Evolutionary conservation across 805 yeast genomes (phyloP).

Genomic region (Suhomyces sp.): DNA sequence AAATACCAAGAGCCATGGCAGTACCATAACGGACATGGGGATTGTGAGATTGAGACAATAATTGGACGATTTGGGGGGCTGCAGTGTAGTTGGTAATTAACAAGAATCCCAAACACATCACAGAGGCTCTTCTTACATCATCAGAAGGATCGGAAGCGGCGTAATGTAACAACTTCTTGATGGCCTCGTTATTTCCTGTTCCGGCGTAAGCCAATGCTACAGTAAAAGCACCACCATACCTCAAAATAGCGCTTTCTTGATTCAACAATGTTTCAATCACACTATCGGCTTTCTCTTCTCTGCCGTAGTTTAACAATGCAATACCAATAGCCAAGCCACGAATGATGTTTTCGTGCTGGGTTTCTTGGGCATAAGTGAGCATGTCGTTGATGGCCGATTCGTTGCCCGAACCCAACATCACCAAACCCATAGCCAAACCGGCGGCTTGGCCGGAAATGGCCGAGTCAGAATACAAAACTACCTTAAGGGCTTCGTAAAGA

Average conservation of each 20-base stretch:
- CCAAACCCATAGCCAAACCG: constrained; percentile 92
- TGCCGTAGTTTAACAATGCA: constrained; percentile 82
- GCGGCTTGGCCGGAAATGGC: constrained; percentile 97
- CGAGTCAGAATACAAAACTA: constrained; percentile 81
- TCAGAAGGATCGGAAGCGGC: constrained; percentile 97
- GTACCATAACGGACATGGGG: constrained; percentile 99
- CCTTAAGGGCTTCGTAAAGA: constrained; percentile 78
- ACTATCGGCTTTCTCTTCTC: constrained; percentile 74
- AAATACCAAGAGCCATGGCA: constrained; percentile 93
- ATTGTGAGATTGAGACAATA: constrained; percentile 89
- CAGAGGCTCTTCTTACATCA: constrained; percentile 96
- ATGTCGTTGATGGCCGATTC: constrained; percentile 68
- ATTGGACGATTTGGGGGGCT: constrained; percentile 91
- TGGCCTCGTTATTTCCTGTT: constrained; percentile 86
- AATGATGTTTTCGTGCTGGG: constrained; percentile 92
- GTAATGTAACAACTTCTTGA: constrained; percentile 78
- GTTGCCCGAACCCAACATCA: constrained; percentile 88
- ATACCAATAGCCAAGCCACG: constrained; percentile 91
- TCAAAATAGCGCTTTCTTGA: constrained; percentile 77
- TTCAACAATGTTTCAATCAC: constrained; percentile 62
- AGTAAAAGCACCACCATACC: constrained; percentile 95
- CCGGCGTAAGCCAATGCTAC: constrained; percentile 96
- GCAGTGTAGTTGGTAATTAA: constrained; percentile 87
- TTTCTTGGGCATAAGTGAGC: constrained; percentile 88
- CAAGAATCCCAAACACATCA: constrained; percentile 85